Conservation (phyloP, 768 basidiomycete genomes). For the Naematelia encephala region DNA sequence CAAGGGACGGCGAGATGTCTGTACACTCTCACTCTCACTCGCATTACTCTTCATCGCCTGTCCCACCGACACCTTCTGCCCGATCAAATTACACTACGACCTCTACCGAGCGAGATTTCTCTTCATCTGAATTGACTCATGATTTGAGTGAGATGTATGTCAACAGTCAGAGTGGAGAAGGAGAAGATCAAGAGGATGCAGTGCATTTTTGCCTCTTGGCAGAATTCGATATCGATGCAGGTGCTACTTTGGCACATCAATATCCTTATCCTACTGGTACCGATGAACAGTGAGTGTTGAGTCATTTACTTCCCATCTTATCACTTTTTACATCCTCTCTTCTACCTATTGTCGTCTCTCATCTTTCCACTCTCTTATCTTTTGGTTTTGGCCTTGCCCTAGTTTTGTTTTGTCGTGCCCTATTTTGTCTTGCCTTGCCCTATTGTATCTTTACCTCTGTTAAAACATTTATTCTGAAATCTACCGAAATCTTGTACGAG, state of each 20-base stretch:
- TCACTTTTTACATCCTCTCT: background rate
- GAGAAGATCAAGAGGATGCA: constrained; percentile 35
- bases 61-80: too few species aligned
- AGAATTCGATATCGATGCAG: constrained; percentile 97
- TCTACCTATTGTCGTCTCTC: background rate
- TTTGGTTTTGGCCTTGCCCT: background rate
- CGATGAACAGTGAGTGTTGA: constrained; percentile 82
- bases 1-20: too few species aligned
- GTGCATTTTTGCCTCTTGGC: constrained; percentile 87
- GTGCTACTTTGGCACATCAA: constrained; percentile 89
- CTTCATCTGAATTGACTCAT: too few species aligned
- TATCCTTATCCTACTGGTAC: constrained; percentile 91
- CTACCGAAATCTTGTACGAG: background rate
- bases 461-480: background rate
- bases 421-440: background rate
- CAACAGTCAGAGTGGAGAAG: background rate
- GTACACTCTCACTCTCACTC: too few species aligned
- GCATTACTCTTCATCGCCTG: too few species aligned
- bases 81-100: too few species aligned
- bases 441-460: background rate
- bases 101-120: too few species aligned
- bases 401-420: too few species aligned
- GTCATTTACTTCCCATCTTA: background rate
- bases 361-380: background rate
- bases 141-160: too few species aligned